Base-by-base conservation (phyloP, 352 stramenopile species). In the Pythium oligandrum region DNA sequence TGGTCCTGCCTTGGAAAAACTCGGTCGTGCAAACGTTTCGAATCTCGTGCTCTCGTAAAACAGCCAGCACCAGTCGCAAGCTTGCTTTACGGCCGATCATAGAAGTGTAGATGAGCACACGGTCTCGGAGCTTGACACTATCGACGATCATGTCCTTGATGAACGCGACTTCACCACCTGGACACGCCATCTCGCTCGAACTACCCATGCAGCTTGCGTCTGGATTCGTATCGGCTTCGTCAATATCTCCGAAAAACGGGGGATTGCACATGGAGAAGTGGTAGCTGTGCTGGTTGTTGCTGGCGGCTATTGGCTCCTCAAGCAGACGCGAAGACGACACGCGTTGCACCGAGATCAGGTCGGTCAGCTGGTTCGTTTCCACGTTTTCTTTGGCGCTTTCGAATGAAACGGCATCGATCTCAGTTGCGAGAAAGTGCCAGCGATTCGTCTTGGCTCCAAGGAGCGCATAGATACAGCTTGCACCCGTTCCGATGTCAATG, bases 251-350 rank as follows among this genome's bases (percentile, higher is more conserved):
- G 48, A 93, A 98, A 76, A 98, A 99, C 0, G 96, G 96, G 48
- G 96, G 96, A 64, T 99, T 99, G 42, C 94, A 98, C 89, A 99
- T 98, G 44, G 84, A 76, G 71, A 98, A 98, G 40, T 98, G 75
- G 57, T 97, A 76, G 9, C 66, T 68, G 9, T 57, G 57, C 8
- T 55, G 40, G 0, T 17, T 5, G 2, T 57, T 55, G 31, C 73
- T 62, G 4, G 69, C 55, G 12, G 63, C 46, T 34, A 90, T 50
- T 3, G 78, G 74, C 45, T 92, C 78, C 4, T 57, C 42, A 12
- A 90, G 43, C 32, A 92, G 48, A 0, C 68, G 58, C 26, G 66
- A 61, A 0, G 77, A 85, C 11, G 66, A 36, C 1, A 71, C 79
- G 11, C 55, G 66, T 40, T 78, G 68, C 2, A 95, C 57, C 35